phyloP scores from a whole-genome alignment of 768 basidiomycete genomes.

The Cystofilobasidium ferigula region DNA sequence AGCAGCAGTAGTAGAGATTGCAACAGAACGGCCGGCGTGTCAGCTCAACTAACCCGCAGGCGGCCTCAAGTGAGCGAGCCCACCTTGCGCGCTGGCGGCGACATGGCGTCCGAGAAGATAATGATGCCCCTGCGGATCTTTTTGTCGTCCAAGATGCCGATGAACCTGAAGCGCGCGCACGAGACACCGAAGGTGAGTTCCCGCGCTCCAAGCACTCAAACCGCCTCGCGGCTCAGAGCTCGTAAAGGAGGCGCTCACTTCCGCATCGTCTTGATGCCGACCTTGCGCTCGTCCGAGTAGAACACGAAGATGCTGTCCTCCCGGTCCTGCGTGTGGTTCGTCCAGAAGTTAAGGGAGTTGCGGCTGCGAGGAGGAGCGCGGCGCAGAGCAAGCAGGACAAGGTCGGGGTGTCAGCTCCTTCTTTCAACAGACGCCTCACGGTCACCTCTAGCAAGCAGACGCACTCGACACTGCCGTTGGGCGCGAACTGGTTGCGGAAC shows the following conservation, averaged over 20 bases:
- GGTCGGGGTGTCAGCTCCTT: background rate
- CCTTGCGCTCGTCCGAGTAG: slow-evolving; percentile 90
- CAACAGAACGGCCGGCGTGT: background rate
- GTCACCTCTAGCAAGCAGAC: slow-evolving; percentile 34
- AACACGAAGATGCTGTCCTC: slow-evolving; percentile 80
- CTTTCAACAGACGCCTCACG: background rate
- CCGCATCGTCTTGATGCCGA: slow-evolving; percentile 94
- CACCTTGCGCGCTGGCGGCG: slow-evolving; percentile 89
- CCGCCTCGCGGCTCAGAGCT: background rate
- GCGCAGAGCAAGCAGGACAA: background rate
- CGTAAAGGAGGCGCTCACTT: slow-evolving; percentile 50
- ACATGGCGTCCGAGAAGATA: slow-evolving; percentile 92
- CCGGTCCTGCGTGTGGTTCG: slow-evolving; percentile 55
- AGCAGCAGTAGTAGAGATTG: no score
- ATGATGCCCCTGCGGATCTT: slow-evolving; percentile 82
- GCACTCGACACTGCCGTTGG: slow-evolving; percentile 70
- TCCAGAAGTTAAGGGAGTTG: slow-evolving; percentile 78
- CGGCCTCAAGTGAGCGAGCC: slow-evolving; percentile 24
- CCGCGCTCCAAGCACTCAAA: background rate
- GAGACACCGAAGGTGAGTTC: background rate
- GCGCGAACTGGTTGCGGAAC: slow-evolving; percentile 64
- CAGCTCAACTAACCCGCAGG: background rate
- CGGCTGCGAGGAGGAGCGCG: slow-evolving; percentile 48
- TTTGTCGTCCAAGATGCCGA: slow-evolving; percentile 83
- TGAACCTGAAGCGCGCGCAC: slow-evolving; percentile 49